Conservation (phyloP, 2,329 filamentous ascomycete species). For the Aspergillus sp. region DNA sequence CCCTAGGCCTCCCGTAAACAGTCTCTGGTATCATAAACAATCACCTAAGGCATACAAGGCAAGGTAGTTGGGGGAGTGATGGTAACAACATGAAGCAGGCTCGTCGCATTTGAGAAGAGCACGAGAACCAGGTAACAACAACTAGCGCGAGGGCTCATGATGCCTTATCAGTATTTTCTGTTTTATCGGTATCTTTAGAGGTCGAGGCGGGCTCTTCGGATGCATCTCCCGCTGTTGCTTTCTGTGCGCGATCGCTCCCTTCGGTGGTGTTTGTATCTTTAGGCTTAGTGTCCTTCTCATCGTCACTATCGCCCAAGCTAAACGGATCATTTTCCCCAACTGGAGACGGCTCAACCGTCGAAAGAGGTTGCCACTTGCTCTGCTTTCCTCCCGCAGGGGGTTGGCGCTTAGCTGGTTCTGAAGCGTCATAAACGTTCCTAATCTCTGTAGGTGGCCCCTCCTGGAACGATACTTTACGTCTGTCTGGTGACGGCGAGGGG, state of each 20-base stretch:
- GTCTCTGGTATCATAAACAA: slow-evolving; percentile 25
- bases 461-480: slow-evolving; percentile 58
- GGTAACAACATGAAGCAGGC: background rate
- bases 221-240: slow-evolving; percentile 57
- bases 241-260: slow-evolving; percentile 61
- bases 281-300: slow-evolving; percentile 77
- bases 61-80: slow-evolving; percentile 2
- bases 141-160: slow-evolving; percentile 5
- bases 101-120: background rate
- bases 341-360: slow-evolving; percentile 78
- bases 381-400: slow-evolving; percentile 58
- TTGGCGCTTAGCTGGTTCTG: slow-evolving; percentile 56
- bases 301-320: slow-evolving; percentile 91
- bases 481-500: slow-evolving; percentile 54
- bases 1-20: slow-evolving; percentile 8
- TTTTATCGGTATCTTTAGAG: slow-evolving; percentile 27
- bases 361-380: slow-evolving; percentile 97
- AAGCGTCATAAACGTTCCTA: slow-evolving; percentile 67
- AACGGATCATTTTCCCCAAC: slow-evolving; percentile 93
- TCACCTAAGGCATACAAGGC: slow-evolving; percentile 11
- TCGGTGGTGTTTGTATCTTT: slow-evolving; percentile 56
- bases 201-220: slow-evolving; percentile 38
- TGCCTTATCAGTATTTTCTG: slow-evolving; percentile 28
- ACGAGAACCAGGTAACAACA: background rate
- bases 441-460: slow-evolving; percentile 76